Percentiles rank a stretch among this genome's conserved stretches.
Conservation (phyloP, 805 yeast genomes). For the Metschnikowia borealis region DNA sequence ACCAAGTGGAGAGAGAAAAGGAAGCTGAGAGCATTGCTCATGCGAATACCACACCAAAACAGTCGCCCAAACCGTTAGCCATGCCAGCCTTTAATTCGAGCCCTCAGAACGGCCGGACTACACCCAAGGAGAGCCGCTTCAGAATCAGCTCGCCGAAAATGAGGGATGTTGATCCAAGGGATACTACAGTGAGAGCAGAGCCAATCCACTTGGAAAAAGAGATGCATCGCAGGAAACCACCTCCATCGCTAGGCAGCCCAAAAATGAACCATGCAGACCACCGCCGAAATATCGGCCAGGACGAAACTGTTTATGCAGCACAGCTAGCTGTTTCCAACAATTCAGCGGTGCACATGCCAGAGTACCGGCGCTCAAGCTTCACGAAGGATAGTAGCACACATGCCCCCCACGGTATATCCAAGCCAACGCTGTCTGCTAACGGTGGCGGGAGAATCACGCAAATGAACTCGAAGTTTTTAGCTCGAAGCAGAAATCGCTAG, state of each 20-base stretch:
- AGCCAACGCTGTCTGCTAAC: background rate
- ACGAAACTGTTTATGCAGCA: conserved; percentile 40
- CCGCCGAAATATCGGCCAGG: conserved; percentile 8
- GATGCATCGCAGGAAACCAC: conserved; percentile 6
- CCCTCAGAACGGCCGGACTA: background rate
- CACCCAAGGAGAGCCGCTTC: background rate
- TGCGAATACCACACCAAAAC: conserved; percentile 1
- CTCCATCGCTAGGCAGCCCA: conserved; percentile 4
- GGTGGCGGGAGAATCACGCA: conserved; percentile 40
- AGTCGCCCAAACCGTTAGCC: conserved; percentile 9
- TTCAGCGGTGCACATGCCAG: conserved; percentile 19
- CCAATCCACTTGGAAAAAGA: conserved; percentile 1
- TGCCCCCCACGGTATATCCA: background rate
- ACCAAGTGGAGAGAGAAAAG: conserved; percentile 19
- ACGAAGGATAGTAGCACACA: conserved; percentile 9
- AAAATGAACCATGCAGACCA: conserved; percentile 24
- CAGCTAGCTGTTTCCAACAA: conserved; percentile 39
- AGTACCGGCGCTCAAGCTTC: conserved; percentile 35
- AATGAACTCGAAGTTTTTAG: conserved; percentile 58
- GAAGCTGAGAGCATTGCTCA: conserved; percentile 5
- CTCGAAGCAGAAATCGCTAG: conserved; percentile 45
- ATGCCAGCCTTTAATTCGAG: conserved; percentile 10
- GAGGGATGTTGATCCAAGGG: background rate
- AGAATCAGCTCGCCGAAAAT: background rate
- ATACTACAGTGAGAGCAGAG: background rate